These are phyloP conservation scores for Trichoderma atroviride DNA, from an alignment of 2,329 filamentous ascomycete species.

Conservation along the genomic window DNA sequence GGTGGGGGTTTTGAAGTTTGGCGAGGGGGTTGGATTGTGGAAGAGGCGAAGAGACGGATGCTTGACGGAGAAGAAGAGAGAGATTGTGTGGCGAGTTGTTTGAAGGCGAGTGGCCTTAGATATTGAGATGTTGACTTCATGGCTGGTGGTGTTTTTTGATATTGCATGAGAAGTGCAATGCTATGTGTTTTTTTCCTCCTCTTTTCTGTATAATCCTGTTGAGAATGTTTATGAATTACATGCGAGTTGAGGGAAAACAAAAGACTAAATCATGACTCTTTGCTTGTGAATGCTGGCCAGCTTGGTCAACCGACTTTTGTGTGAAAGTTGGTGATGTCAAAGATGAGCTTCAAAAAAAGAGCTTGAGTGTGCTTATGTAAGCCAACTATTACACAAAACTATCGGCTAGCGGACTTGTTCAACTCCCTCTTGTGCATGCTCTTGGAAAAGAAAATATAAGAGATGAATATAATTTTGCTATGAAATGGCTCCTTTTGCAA, in stretches of 20 bases:
- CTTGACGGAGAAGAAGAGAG: neutral
- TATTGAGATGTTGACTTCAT: slow-evolving; percentile 35
- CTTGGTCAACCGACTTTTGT: neutral
- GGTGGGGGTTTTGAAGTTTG: neutral
- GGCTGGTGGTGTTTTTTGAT: neutral
- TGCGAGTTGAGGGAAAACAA: neutral
- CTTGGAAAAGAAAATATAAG: no score
- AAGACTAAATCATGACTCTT: neutral
- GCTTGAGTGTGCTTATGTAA: slow-evolving; percentile 15
- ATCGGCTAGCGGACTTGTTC: no score
- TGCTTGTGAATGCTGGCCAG: neutral
- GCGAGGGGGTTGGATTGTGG: neutral
- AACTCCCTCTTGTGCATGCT: no score
- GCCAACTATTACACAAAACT: no score
- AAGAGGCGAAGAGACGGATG: neutral
- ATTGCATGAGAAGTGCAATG: neutral
- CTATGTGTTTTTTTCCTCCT: no score
- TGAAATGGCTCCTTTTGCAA: no score
- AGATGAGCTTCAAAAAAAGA: neutral
- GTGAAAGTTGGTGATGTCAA: neutral
- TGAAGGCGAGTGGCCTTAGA: neutral
- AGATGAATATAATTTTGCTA: no score
- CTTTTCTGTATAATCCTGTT: neutral
- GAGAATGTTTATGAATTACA: neutral
- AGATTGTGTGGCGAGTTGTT: no score